A percentile compares a stretch with the other conserved stretches of the same genome.
These are phyloP conservation scores for Nannochloropsis oceanica DNA, from an alignment of 108 stramenopile species.

Conservation along the genomic window DNA sequence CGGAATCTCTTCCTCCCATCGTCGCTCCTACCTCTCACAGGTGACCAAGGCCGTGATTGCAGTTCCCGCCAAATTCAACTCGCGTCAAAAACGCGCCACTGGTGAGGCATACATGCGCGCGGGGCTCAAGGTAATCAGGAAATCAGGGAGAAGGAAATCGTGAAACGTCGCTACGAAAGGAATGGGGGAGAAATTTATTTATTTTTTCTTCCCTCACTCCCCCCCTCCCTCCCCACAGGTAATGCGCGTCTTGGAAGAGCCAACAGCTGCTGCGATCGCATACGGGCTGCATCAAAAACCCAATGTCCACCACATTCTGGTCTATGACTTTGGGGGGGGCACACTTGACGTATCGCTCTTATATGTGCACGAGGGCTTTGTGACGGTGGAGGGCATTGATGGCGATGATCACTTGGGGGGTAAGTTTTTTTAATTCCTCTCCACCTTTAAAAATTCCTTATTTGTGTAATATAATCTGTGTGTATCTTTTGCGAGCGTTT, in stretches of 20 bases:
- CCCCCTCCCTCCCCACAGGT: not conserved
- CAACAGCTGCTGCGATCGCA: constrained; percentile 86
- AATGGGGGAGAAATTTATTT: not conserved
- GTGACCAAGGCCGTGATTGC: constrained; percentile 68
- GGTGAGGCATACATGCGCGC: constrained; percentile 56
- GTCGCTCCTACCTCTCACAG: not conserved
- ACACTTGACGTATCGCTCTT: constrained; percentile 82
- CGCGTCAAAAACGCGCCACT: constrained; percentile 60
- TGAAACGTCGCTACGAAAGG: not conserved
- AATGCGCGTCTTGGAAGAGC: constrained; percentile 68
- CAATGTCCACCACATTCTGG: constrained; percentile 81
- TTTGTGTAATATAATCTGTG: no score
- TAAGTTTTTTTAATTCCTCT: not conserved
- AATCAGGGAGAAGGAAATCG: not conserved
- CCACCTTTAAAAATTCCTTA: no score
- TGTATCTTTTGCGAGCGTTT: no score
- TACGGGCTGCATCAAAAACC: constrained; percentile 82
- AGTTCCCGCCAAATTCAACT: constrained; percentile 86
- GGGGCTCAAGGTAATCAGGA: constrained; percentile 44
- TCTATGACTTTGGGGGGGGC: constrained; percentile 95
- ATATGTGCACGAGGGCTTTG: constrained; percentile 68
- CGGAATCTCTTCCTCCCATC: not conserved
- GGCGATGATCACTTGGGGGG: constrained; percentile 75
- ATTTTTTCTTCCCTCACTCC: not conserved
- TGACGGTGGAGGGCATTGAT: constrained; percentile 76